Conservation (phyloP, 768 basidiomycete species). For the Macrolepiota fuliginosa region DNA sequence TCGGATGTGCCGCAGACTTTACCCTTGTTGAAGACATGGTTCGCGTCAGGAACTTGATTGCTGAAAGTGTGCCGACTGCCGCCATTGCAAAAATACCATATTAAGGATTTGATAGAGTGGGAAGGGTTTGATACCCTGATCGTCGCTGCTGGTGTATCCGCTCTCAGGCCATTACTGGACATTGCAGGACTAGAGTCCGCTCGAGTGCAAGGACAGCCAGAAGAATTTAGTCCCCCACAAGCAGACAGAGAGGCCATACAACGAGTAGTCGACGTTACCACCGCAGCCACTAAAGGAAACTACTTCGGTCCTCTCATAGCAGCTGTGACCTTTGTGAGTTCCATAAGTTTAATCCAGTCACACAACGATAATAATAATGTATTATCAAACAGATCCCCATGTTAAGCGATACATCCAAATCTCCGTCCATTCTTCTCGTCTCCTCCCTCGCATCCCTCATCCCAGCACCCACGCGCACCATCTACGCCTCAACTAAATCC, state of each 20-base stretch:
- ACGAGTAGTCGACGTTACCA: constrained; percentile 52
- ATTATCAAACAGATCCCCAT: constrained; percentile 63
- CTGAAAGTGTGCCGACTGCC: constrained; percentile 51
- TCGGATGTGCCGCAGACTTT: constrained; percentile 64
- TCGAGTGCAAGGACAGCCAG: not conserved
- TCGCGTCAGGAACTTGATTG: too few species aligned
- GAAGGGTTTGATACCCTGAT: too few species aligned
- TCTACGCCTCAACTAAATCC: constrained; percentile 84
- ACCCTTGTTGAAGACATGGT: constrained; percentile 67
- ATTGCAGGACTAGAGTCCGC: too few species aligned
- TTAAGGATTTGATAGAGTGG: too few species aligned
- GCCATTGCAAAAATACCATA: not conserved
- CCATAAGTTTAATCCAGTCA: not conserved
- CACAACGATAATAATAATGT: not conserved
- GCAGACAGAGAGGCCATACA: constrained; percentile 57
- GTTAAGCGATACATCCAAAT: constrained; percentile 56
- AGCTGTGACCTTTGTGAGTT: constrained; percentile 68
- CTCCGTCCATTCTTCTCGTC: constrained; percentile 75
- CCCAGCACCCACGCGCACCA: constrained; percentile 79
- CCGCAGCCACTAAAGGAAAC: constrained; percentile 58
- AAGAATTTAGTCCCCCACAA: constrained; percentile 29
- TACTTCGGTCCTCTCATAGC: constrained; percentile 68
- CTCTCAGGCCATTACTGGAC: too few species aligned
- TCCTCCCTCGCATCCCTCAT: constrained; percentile 78
- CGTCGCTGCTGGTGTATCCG: too few species aligned